phyloP scores from a whole-genome alignment of 129 eudicot species.

The Chrysanthemum lavandulifolium region DNA sequence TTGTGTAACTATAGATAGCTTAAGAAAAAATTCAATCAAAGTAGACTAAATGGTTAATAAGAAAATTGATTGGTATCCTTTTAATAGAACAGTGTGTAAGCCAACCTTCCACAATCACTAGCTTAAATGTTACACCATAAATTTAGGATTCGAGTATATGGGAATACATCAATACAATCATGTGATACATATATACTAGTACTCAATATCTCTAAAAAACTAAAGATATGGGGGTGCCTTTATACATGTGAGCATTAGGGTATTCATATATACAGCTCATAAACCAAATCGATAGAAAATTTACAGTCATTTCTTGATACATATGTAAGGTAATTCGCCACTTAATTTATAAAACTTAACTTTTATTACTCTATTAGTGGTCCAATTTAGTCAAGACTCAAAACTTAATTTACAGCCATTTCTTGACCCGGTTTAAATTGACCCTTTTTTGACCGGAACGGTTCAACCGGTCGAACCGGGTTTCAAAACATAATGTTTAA shows the following conservation, averaged over 20 bases:
- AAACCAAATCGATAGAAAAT: not conserved
- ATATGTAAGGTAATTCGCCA: not conserved
- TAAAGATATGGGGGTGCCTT: not conserved
- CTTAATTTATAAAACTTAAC: not conserved
- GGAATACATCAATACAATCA: not conserved
- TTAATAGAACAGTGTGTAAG: not conserved
- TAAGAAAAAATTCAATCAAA: not conserved
- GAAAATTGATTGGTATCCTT: not conserved
- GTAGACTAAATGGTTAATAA: not conserved
- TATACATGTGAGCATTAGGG: not conserved
- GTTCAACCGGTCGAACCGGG: conserved; percentile 14
- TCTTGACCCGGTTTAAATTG: no score
- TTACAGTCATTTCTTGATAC: conserved; percentile 6
- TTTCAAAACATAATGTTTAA: no score
- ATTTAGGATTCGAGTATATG: not conserved
- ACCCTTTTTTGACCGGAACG: no score
- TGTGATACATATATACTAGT: not conserved
- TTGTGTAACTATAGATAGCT: not conserved
- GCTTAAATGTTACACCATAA: not conserved
- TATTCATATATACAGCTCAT: not conserved
- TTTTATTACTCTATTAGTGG: not conserved
- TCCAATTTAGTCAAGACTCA: conserved; percentile 6
- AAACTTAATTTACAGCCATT: no score
- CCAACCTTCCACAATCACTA: conserved; percentile 9
- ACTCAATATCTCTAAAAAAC: not conserved